Base-by-base conservation (phyloP, 2,329 filamentous ascomycete species). In the Arthrobotrys entomopaga region DNA sequence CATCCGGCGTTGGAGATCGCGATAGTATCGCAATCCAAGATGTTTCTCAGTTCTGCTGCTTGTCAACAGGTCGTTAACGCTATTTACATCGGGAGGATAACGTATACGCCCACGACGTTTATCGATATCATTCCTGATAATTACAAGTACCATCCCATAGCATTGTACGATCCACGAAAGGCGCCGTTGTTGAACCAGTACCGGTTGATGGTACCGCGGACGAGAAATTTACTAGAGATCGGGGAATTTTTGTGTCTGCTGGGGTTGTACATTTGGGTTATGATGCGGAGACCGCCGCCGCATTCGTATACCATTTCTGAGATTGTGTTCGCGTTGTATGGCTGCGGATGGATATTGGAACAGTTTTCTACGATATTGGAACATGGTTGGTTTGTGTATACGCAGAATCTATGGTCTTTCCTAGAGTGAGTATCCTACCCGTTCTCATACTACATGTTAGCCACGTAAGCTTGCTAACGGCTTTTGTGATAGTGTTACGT, bases 371-470 rank as follows among this genome's bases (percentile, higher is more conserved):
- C 90, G 0, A 89, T 93, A 26, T 81, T 92, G 15, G 91, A 91
- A 76, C 91, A 95, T 79, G 85, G 86, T 57, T 88, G 91, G 91
- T 87, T 88, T 69, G 91, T 95, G 0, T 93, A 95, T 79, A 93
- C 91, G 0, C 91, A 96, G 80, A 94, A 95, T 78, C 83, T 96
- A 2, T 96, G 92, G 92, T 92, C 91, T 0, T 95, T 96, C 78
- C 85, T 96, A 15, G 92, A 95, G 69, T 73, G 46, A 6, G 69
- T 34, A 34, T 34, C 29, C 29, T 26, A n/a, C 24, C 29, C 29
- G 38, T 54, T 38, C 16, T 19, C 3, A 13, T 10, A 13, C 43
- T 20, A 43, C 15, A 26, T 24, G 3, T 50, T 34, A 5, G 11
- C 19, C 6, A n/a, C 16, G 16, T 11, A 19, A 29, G 6, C 11